Evolutionary conservation across 2,329 filamentous ascomycete species (phyloP), one percentile per base, ranked within the genome.

Genomic region (Cladophialophora psammophila): DNA sequence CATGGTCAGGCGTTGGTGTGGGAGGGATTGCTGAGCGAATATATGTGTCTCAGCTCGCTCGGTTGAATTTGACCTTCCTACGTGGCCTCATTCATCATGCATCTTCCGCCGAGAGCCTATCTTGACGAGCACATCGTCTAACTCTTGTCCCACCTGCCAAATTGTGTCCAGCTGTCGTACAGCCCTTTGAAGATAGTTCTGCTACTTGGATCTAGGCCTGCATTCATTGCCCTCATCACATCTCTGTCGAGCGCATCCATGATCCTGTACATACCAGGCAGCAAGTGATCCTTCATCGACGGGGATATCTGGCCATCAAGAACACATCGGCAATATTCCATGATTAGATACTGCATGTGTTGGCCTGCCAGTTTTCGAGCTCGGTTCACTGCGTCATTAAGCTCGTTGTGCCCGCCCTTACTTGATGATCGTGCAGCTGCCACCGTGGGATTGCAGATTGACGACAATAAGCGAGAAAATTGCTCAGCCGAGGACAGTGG

Each of bases 391-490:
- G 86, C 83, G 69, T 90, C 87, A 32, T 84, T 84, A 32, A 90
- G 81, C 36, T 72, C 58, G 63, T 68, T 71, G 50, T 62, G 64
- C 18, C 63, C 45, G 9, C 62, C 36, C 72, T 81, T 79, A 54
- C 78, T 78, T 7, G 80, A 79, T 18, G 74, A 71, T 3, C 75
- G 78, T 4, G 87, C 83, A 1, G 85, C 82, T 0, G 85, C 86
- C 54, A 86, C 82, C 0, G 87, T 87, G 0, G 88, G 88, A 61
- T 87, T 86, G 78, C 86, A 88, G 59, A 90, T 82, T 0, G 85
- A 83, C n/a, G 84, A 84, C 26, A 90, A 80, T 8, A 89, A 77
- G 9, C 86, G 83, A 1, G 85, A 81, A 70, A 84, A 86, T 48
- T 82, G 79, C 0, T 79, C 76, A 85, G 84, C 18, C 79, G 76